Conservation (phyloP, 306 rosid genomes). For the Datisca glomerata region DNA sequence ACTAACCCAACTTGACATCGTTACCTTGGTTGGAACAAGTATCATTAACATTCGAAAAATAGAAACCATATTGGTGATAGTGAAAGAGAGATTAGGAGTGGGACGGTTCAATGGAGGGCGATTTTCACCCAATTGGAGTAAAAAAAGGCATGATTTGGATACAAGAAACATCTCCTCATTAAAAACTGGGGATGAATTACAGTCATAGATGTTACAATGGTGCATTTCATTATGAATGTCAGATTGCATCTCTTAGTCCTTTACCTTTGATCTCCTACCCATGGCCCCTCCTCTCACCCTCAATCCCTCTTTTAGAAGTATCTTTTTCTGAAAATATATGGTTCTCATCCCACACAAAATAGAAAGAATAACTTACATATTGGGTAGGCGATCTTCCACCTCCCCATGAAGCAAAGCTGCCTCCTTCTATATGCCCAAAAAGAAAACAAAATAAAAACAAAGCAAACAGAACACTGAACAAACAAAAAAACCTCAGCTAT, state of each 20-base stretch:
- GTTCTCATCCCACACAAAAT: neutral
- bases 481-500: neutral
- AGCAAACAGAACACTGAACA: neutral
- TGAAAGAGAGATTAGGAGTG: no score
- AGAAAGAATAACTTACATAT: neutral
- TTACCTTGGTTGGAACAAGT: no score
- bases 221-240: neutral
- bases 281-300: neutral
- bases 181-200: neutral
- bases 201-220: neutral
- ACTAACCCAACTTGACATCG: no score
- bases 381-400: neutral
- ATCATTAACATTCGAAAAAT: no score
- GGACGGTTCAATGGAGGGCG: no score
- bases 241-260: no score
- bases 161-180: neutral
- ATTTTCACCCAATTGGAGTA: no score
- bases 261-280: neutral
- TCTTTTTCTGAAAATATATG: neutral
- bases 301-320: neutral
- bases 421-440: neutral
- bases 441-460: neutral
- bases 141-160: neutral
- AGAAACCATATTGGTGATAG: no score
- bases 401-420: neutral